Evolutionary conservation across 768 basidiomycete genomes (phyloP), one percentile per base, ranked within the genome.

Genomic region (Symmetrospora coprosmae): DNA sequence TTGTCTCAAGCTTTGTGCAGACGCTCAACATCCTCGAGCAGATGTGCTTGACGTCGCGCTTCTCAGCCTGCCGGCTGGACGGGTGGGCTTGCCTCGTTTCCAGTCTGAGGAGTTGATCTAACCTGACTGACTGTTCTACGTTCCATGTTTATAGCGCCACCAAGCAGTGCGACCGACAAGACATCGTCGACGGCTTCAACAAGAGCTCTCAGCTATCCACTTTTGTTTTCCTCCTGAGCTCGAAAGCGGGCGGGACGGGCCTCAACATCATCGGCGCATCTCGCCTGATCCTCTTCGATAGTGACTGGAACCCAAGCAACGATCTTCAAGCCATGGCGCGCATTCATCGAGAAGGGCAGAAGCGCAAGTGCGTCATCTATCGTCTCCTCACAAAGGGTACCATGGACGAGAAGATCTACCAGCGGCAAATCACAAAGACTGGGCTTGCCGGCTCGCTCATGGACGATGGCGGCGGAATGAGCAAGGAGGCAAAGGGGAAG

Each of bases 271-370:
- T 87, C 37, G 92, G 91, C 34, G 92, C 84, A 11, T 94, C 90
- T 25, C 77, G 91, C 38, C 73, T 94, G 38, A 84, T 86, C 31
- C 77, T 91, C 47, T 76, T 92, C 37, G 90, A 94, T 71, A 85
- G 84, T 19, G 89, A 91, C 68, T 94, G 89, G 89, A 92, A 91
- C 73, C 89, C 89, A 34, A 87, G 86, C 67, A 86, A 86, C 67
- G 94, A 99, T 73, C 72, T 90, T 17, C 94, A 99, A 72, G 84
- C 94, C 1, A 97, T 97, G 92, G 92, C 90, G 50, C 81, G 92
- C 48, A 92, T 91, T 70, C n/a, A 50, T 62, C 33, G 21, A 59
- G 50, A 99, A 73, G 92, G 92, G 0, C 92, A 99, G 74, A 91
- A 87, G 69, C 69, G 49, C 46, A 43, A 25, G 46, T 49, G 25